phyloP scores from a whole-genome alignment of 805 yeast genomes.

The Blastobotrys americana region DNA sequence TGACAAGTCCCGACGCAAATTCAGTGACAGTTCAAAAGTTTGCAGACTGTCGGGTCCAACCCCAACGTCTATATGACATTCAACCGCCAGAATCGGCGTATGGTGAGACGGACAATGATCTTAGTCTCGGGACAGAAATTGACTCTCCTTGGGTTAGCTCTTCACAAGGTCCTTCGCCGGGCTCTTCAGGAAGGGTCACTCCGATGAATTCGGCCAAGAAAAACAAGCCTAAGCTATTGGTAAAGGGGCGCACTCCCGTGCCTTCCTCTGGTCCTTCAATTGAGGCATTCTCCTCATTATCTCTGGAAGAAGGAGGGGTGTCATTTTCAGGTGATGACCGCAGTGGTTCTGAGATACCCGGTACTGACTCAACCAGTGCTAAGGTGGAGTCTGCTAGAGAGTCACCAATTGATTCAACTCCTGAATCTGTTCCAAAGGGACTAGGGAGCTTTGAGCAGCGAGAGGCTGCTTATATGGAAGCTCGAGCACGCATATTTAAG shows the following conservation, averaged over 20 bases:
- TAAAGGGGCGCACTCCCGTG: constrained; percentile 3
- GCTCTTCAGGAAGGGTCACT: constrained; percentile 3
- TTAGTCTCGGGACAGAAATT: constrained; percentile 1
- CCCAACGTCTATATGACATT: constrained; percentile 8
- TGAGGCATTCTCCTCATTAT: neutral
- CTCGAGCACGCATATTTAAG: constrained; percentile 35
- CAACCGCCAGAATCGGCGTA: constrained; percentile 9
- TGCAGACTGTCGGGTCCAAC: constrained; percentile 4
- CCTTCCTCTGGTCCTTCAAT: neutral
- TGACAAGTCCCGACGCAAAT: constrained; percentile 42
- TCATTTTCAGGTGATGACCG: too few relatives aligned
- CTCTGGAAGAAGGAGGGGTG: too few relatives aligned
- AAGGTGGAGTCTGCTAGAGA: neutral
- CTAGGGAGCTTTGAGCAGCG: constrained; percentile 27
- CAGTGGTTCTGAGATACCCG: neutral
- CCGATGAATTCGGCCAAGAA: neutral
- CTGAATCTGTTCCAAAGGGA: constrained; percentile 8
- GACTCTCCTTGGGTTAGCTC: neutral
- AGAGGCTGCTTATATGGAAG: constrained; percentile 35
- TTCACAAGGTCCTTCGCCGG: neutral
- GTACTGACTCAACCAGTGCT: neutral
- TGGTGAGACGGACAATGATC: constrained; percentile 6
- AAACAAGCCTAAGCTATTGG: constrained; percentile 7
- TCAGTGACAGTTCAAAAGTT: constrained; percentile 39
- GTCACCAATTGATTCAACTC: neutral